A percentile compares a stretch with the other conserved stretches of the same genome.
Conservation (phyloP, 2,329 filamentous ascomycete genomes). For the Penicillium sp. region DNA sequence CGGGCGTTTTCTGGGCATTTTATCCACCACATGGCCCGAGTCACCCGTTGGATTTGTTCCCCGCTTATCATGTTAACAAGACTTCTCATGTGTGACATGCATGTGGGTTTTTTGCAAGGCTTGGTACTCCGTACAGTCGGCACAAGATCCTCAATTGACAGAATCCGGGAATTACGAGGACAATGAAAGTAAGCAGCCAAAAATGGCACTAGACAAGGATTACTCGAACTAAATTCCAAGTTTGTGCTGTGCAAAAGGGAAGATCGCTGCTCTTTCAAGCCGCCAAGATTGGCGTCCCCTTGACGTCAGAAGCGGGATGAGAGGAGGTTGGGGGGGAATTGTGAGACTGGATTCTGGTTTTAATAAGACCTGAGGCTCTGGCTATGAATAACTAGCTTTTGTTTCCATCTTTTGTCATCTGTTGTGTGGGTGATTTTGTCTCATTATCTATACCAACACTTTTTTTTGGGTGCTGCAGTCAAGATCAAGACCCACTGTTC, state of each 20-base stretch:
- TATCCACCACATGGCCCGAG: background rate
- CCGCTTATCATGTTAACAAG: background rate
- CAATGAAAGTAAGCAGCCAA: background rate
- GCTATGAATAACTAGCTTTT: background rate
- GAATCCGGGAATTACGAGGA: background rate
- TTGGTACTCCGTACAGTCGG: background rate
- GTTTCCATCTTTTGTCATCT: background rate
- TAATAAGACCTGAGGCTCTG: slow-evolving; percentile 4
- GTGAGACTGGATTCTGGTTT: background rate
- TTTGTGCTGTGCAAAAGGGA: slow-evolving; percentile 8
- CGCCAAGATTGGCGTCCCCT: slow-evolving; percentile 15
- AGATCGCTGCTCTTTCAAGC: slow-evolving; percentile 16
- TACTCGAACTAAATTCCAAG: background rate
- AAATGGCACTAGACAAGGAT: background rate
- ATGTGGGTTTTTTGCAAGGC: background rate
- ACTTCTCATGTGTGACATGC: background rate
- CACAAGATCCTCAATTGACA: background rate
- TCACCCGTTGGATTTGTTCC: background rate
- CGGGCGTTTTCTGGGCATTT: background rate
- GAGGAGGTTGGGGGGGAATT: slow-evolving; percentile 10
- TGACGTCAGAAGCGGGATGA: slow-evolving; percentile 24
- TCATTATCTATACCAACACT: background rate
- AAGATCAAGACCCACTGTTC: slow-evolving; percentile 2
- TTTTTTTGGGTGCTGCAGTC: background rate
- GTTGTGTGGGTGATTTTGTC: background rate